phyloP scores from a whole-genome alignment of 1,284 basidiomycete genomes.

The Fistulinella cinereoalba region DNA sequence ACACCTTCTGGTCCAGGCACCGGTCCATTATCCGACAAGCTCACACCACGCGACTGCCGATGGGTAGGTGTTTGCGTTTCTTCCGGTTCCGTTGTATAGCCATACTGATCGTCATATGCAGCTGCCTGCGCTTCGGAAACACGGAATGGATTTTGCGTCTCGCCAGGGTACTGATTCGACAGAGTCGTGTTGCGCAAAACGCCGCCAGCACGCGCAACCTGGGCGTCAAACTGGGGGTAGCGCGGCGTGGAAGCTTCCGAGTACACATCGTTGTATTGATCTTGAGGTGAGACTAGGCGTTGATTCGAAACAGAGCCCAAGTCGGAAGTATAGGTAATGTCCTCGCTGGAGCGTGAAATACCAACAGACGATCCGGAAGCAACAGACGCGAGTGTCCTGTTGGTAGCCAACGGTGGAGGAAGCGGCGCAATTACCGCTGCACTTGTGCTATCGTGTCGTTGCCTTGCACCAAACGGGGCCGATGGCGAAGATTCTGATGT shows the following conservation, averaged over 20 bases:
- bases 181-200: slow-evolving; percentile 42
- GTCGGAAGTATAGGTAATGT: slow-evolving; percentile 50
- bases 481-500: slow-evolving; percentile 60
- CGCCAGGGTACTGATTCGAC: slow-evolving; percentile 43
- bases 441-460: slow-evolving; percentile 63
- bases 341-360: slow-evolving; percentile 63
- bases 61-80: slow-evolving; percentile 33
- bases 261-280: slow-evolving; percentile 42
- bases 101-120: slow-evolving; percentile 39
- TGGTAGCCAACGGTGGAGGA: slow-evolving; percentile 63
- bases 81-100: slow-evolving; percentile 38
- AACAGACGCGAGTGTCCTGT: slow-evolving; percentile 42
- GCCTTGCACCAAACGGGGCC: slow-evolving; percentile 39
- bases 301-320: slow-evolving; percentile 56
- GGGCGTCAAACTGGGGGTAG: slow-evolving; percentile 39
- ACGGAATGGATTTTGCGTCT: slow-evolving; percentile 53
- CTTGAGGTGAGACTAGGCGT: slow-evolving; percentile 56
- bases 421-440: slow-evolving; percentile 71
- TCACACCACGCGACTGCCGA: slow-evolving; percentile 57
- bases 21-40: slow-evolving; percentile 75
- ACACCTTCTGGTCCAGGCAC: slow-evolving; percentile 75
- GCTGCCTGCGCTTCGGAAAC: slow-evolving; percentile 36
- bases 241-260: slow-evolving; percentile 26
- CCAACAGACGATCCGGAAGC: slow-evolving; percentile 54
- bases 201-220: slow-evolving; percentile 41